Evolutionary conservation across 2,329 filamentous ascomycete genomes (phyloP).

Genomic region (Pyrenophora graminea): DNA sequence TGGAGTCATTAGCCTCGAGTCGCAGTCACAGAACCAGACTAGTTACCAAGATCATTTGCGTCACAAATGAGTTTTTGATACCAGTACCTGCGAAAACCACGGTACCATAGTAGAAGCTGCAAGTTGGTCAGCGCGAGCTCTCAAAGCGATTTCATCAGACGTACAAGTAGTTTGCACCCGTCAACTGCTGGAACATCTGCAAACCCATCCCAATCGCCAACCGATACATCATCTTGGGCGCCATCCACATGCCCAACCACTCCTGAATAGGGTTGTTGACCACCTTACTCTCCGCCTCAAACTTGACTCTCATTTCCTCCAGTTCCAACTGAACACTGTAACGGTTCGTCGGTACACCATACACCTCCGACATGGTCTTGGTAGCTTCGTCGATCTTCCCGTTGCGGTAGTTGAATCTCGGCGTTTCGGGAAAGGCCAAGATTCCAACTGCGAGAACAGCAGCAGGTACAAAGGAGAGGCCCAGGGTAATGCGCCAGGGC

Average conservation of each 20-base stretch:
- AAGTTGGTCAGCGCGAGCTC: not conserved
- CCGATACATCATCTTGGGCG: constrained; percentile 68
- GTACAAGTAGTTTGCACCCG: constrained; percentile 55
- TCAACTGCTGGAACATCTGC: constrained; percentile 69
- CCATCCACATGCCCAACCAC: constrained; percentile 63
- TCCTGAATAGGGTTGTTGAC: constrained; percentile 52
- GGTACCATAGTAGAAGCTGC: constrained; percentile 56
- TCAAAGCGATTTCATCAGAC: not conserved
- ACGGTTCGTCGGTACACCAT: constrained; percentile 60
- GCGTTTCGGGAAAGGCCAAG: constrained; percentile 58
- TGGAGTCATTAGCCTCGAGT: constrained; percentile 7
- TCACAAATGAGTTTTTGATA: constrained; percentile 51
- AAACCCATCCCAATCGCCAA: constrained; percentile 64
- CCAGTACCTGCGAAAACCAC: constrained; percentile 49
- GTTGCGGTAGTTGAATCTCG: constrained; percentile 60
- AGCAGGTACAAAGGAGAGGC: constrained; percentile 59
- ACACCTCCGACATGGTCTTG: constrained; percentile 56
- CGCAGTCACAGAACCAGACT: constrained; percentile 1
- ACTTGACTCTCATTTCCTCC: constrained; percentile 58
- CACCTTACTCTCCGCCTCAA: constrained; percentile 52
- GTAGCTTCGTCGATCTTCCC: constrained; percentile 57
- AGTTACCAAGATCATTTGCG: constrained; percentile 51
- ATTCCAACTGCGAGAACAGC: constrained; percentile 58
- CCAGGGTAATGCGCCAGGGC: constrained; percentile 67
- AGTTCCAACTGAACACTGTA: constrained; percentile 57